Evolutionary conservation across 257 asterid species (phyloP), one percentile per base, ranked within the genome.

Genomic region (Plantago major): DNA sequence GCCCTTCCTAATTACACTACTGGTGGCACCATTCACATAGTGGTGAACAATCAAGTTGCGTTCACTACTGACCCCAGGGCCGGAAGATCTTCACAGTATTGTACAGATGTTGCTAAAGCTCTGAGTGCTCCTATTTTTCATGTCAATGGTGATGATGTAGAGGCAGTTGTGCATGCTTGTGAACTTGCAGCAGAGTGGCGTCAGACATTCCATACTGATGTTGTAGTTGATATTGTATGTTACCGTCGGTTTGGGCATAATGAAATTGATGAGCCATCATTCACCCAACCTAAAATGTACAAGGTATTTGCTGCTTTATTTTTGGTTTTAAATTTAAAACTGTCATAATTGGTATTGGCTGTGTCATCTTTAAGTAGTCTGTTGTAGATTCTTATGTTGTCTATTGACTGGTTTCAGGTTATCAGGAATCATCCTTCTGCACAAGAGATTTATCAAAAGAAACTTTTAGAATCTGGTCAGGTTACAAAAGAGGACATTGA

Each of bases 1-100:
- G 97, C 95, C 67, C 95, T 90, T 73, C 97, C 97, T 62, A 90
- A 90, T 72, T 90, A 90, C 75, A 79, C 95, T 58, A 90, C 97
- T 42, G 97, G 97, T 42, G 94, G 90, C 30, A 85, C 94, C 38
- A 80, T 85, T 63, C 94, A 85, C 74, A 82, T 85, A 48, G 90
- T 85, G 43, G 90, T 85, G 69, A 85, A 85, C 78, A 85, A 85
- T 68, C 94, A 82, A 71, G 90, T 85, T 64, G 94, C 87, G 7
- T 85, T 85, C 73, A 85, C 94, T 49, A 85, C 90, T 28, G 88
- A 85, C 65, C 90, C 88, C 37, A 46, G 38, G 56, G 44, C 84
- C 0, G 90, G 88, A 73, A 78, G 94, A 76, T 85, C 94, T 66
- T 80, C 94, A 42, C 90, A 82, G 79, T 85, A 85, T 60, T 85